Evolutionary conservation across 371 early-diverging fungal species (phyloP).

Genomic region (Capniomyces stellatus): DNA sequence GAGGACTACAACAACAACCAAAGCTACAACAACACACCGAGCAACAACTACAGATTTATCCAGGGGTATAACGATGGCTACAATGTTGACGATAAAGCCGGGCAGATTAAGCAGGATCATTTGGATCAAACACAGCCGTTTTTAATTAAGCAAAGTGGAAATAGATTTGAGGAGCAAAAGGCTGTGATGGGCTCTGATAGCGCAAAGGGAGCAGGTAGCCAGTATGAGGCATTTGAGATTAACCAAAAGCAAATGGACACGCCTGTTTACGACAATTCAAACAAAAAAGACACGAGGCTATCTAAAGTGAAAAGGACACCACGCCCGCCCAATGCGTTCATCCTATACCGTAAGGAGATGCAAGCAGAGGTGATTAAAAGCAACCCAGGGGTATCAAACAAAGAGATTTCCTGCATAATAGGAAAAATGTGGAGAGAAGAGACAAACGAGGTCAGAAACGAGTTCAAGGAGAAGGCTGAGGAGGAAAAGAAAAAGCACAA

Average conservation of each 20-base stretch:
- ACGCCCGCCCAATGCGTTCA: constrained; percentile 31
- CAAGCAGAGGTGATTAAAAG: constrained; percentile 35
- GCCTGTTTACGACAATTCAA: not conserved
- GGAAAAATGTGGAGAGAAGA: constrained; percentile 49
- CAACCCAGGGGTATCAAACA: constrained; percentile 41
- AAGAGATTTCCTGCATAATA: constrained; percentile 46
- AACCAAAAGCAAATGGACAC: not conserved
- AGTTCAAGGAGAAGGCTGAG: constrained; percentile 33
- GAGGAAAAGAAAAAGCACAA: constrained; percentile 35
- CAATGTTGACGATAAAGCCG: not conserved
- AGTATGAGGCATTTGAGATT: not conserved
- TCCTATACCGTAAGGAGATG: constrained; percentile 46
- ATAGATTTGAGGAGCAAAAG: not conserved
- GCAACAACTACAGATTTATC: not conserved
- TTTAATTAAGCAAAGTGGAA: not conserved
- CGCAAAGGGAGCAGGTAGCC: not conserved
- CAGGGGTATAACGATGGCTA: not conserved
- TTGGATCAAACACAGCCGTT: not conserved
- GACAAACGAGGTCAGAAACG: constrained; percentile 31
- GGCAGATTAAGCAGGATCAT: not conserved
- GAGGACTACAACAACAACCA: not conserved
- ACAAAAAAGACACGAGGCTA: not conserved
- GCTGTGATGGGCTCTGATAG: not conserved
- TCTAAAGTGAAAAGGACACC: constrained; percentile 25
- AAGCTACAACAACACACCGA: not conserved